Conservation (phyloP, 305 asterid genomes). For the Fraxinus albicans region DNA sequence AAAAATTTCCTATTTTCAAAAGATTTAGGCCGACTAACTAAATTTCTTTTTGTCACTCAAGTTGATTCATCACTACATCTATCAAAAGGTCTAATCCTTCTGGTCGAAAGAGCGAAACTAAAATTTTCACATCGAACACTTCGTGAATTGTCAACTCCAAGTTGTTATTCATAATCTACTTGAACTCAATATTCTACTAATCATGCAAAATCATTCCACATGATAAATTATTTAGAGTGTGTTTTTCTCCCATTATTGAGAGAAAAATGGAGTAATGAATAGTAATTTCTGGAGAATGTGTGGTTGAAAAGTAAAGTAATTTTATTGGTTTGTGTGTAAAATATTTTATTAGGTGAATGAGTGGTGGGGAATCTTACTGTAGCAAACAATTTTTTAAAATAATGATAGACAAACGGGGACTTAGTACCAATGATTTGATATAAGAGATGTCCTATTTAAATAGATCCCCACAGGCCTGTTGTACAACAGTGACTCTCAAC, state of each 20-base stretch:
- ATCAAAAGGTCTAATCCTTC: background rate
- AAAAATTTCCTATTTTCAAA: background rate
- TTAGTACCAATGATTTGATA: background rate
- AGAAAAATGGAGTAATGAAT: too few relatives aligned
- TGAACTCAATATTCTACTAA: background rate
- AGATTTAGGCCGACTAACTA: background rate
- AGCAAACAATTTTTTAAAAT: too few relatives aligned
- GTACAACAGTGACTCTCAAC: background rate
- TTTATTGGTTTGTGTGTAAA: too few relatives aligned
- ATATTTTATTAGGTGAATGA: too few relatives aligned
- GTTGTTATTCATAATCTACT: background rate
- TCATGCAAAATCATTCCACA: background rate
- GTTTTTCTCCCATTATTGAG: too few relatives aligned
- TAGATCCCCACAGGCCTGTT: background rate
- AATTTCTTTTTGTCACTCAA: background rate
- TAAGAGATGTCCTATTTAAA: background rate
- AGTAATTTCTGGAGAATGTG: too few relatives aligned
- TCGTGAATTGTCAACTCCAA: background rate
- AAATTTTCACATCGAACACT: background rate
- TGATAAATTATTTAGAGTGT: background rate
- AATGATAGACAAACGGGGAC: too few relatives aligned
- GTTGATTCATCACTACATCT: background rate
- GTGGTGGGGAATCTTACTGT: too few relatives aligned
- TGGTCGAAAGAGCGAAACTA: background rate
- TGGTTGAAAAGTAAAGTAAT: too few relatives aligned